Base-by-base conservation (phyloP, 2,329 filamentous ascomycete genomes). In the Sphaerulina musiva region DNA sequence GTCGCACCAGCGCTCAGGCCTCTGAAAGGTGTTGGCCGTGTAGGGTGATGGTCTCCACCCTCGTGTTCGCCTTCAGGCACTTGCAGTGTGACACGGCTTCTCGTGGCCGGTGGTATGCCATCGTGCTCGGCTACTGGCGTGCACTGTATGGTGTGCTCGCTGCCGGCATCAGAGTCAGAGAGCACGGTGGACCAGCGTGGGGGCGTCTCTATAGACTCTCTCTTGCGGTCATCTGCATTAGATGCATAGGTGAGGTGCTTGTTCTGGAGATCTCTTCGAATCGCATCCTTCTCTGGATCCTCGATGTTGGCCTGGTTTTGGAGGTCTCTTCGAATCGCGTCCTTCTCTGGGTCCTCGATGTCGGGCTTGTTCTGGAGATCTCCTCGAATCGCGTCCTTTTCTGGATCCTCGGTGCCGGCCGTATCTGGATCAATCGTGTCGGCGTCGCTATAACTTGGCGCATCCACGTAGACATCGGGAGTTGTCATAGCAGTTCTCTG, bases 121-220 rank as follows among this genome's bases (percentile, higher is more conserved):
- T 56, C 45, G 6, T n/a, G 39, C 32, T 56, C 54, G 11, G 39
- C 48, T 7, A 20, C 51, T 17, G 54, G 36, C 44, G 42, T 31
- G n/a, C 39, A 23, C 48, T 49, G 34, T 32, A 48, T 53, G 11
- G 49, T 59, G 29, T 48, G 56, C 52, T 49, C 53, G 36, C 48
- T 59, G 46, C 46, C 56, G 26, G 40, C 48, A 31, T 51, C 48
- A 39, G 53, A 61, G 32, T 57, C 54, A 6, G 59, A 59, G 5
- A 59, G 38, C 12, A 61, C 54, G 2, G 59, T 56, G 1, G 56
- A 59, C 34, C 55, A 53, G n/a, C 59, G 56, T 6, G 55, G 46
- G 14, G 53, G 52, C 20, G 59, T 59, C 39, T 61, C 59, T 38
- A 61, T 56, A 11, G 59, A 61, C 36, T 61, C 59, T 31, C 59